Base-by-base conservation (phyloP, 1,284 basidiomycete genomes). In the Megacollybia platyphylla region DNA sequence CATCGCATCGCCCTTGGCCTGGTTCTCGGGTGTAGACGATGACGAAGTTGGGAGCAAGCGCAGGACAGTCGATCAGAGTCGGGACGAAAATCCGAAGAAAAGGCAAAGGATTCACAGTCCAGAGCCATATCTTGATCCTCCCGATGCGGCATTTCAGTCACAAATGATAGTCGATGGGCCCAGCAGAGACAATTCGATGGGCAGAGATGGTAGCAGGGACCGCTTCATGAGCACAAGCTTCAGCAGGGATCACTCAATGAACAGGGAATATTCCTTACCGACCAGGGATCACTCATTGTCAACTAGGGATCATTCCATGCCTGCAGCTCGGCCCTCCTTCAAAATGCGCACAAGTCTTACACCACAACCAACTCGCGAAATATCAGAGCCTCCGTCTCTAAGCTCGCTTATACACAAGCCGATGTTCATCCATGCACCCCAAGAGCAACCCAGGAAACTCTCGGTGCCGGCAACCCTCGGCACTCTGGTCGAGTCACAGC, bases 341-440 rank as follows among this genome's bases (percentile, higher is more conserved):
- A 73, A 73, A 29, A 64, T 81, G 63, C 76, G 79, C 48, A 68
- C 70, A 20, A 78, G 79, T 9, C 60, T 80, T 48, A 83, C 81
- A 3, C 83, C 83, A 5, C 76, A 79, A 52, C 76, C 76, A 10
- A 52, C 59, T 28, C 75, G 79, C 48, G 78, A 80, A 48, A 56
- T 58, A 30, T 79, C 79, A 11, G 81, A 82, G 49, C 83, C 82
- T n/a, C 82, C 82, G 20, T 68, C 78, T 5, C 54, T 85, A 24
- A 65, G 67, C 36, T 48, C 70, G 41, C 67, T 86, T 24, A 64
- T 67, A 48, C 67, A 72, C 13, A 76, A 79, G 50, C 82, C 82
- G 11, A 64, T 71, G 42, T 86, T 86, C 53, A 70, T 86, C n/a
- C 79, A 70, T 49, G 67, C 70, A 0, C 80, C 82, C 1, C 59